Evolutionary conservation across 2,329 filamentous ascomycete species (phyloP).

Genomic region (Pseudocercospora ulei): DNA sequence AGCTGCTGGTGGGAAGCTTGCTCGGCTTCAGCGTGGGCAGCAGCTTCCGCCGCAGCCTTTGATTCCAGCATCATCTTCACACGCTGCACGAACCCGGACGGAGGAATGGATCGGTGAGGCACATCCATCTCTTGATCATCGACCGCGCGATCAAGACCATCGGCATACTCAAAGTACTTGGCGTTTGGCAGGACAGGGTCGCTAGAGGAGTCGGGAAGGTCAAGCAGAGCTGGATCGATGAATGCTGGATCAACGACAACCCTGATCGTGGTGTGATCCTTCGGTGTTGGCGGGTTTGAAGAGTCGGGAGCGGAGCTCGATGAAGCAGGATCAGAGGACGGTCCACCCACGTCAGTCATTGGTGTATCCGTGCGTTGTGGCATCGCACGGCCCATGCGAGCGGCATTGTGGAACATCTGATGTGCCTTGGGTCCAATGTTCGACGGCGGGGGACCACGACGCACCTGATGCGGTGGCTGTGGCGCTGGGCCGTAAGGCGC

Average conservation of each 20-base stretch:
- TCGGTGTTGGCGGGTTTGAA: slow-evolving; percentile 37
- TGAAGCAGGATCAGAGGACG: slow-evolving; percentile 40
- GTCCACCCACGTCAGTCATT: slow-evolving; percentile 35
- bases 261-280: slow-evolving; percentile 34
- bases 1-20: slow-evolving; percentile 15
- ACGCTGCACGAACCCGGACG: slow-evolving; percentile 37
- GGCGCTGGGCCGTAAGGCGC: slow-evolving; percentile 20
- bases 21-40: slow-evolving; percentile 19
- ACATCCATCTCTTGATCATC: slow-evolving; percentile 33
- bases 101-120: slow-evolving; percentile 30
- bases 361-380: slow-evolving; percentile 33
- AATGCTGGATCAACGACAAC: slow-evolving; percentile 33
- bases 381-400: slow-evolving; percentile 29
- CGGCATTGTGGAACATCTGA: slow-evolving; percentile 32
- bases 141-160: slow-evolving; percentile 29
- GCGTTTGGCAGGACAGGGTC: slow-evolving; percentile 31
- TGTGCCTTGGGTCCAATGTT: slow-evolving; percentile 28
- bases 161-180: slow-evolving; percentile 34
- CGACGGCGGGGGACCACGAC: slow-evolving; percentile 24
- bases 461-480: slow-evolving; percentile 20
- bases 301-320: slow-evolving; percentile 36
- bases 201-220: slow-evolving; percentile 33
- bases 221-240: slow-evolving; percentile 31
- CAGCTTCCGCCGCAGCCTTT: slow-evolving; percentile 29
- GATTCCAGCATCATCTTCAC: slow-evolving; percentile 40